Evolutionary conservation across 2,329 filamentous ascomycete species (phyloP), one percentile per base, ranked within the genome.

Genomic region (Fusarium humuli): DNA sequence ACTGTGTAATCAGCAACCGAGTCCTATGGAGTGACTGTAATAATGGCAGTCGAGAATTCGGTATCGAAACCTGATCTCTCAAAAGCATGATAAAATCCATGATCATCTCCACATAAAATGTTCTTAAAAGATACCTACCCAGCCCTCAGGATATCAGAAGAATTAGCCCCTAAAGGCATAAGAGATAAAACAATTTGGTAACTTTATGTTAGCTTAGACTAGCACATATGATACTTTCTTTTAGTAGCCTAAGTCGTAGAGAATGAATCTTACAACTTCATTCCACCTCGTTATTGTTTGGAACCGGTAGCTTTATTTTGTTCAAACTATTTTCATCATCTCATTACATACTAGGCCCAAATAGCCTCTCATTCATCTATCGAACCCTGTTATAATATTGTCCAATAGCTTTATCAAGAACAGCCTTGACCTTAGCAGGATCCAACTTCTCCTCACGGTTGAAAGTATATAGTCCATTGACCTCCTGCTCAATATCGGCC

Each of bases 401-500:
- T 64, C 81, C 74, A 56, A 81, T 79, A 1, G 86, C 87, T 32
- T 83, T 81, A 54, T 88, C 84, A 59, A 91, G 85, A 16, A 91
- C 83, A 41, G 79, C 83, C 79, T 84, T 90, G 27, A 91, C 85
- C 66, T 84, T 84, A 1, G 74, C 77, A 0, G 86, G 81, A n/a
- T 87, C 84, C 44, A 92, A 79, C 79, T 92, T 92, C 64, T 85
- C 85, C 70, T 83, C 81, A 2, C 90, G 83, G 65, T 91, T 85
- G 67, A 86, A 90, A 1, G 88, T 86, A 70, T 91, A 91, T 25
- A 92, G 73, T 0, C 90, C 90, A 70, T 92, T 92, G 37, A 88
- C 87, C 73, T 92, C 90, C 72, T 92, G 89, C 77, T 92, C 89
- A 54, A 92, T 89, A 73, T 89, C 86, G 60, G 83, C 83, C 40